These are phyloP conservation scores for Jatropha curcas DNA, from an alignment of 345 rosid genomes.

Conservation along the genomic window DNA sequence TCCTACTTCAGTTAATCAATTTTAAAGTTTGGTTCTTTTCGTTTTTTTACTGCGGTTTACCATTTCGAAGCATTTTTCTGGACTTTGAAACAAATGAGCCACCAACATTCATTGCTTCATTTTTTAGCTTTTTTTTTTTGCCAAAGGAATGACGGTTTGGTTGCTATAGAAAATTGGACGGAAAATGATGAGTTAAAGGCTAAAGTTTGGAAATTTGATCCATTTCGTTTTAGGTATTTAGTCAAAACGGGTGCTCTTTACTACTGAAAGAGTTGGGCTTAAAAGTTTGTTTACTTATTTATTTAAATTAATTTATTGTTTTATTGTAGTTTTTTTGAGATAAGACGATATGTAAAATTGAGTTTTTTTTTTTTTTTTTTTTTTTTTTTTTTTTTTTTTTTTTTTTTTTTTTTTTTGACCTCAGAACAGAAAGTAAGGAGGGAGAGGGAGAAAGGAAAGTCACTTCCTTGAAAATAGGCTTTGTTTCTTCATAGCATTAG, in stretches of 20 bases:
- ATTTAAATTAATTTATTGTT: not conserved
- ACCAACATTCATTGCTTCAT: not conserved
- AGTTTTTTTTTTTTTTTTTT: too few species aligned
- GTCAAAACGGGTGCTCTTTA: too few species aligned
- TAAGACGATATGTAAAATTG: not conserved
- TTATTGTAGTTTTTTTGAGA: not conserved
- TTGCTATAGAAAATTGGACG: slow-evolving; percentile 1
- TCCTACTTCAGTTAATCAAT: not conserved
- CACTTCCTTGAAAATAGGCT: not conserved
- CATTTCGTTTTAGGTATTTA: not conserved
- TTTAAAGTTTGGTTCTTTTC: not conserved
- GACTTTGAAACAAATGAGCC: not conserved
- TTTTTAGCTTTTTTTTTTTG: not conserved
- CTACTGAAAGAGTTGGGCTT: not conserved
- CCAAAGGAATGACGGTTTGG: not conserved
- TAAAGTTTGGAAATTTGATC: not conserved
- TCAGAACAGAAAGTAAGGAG: too few species aligned
- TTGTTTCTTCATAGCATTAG: not conserved
- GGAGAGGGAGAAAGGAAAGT: not conserved
- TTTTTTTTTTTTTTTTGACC: too few species aligned
- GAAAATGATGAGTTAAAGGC: not conserved
- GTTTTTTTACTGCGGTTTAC: not conserved
- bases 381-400: too few species aligned
- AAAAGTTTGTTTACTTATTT: not conserved
- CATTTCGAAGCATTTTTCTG: not conserved